Evolutionary conservation across 2,329 filamentous ascomycete genomes (phyloP), one percentile per base, ranked within the genome.

Genomic region (Orbilia quercus): DNA sequence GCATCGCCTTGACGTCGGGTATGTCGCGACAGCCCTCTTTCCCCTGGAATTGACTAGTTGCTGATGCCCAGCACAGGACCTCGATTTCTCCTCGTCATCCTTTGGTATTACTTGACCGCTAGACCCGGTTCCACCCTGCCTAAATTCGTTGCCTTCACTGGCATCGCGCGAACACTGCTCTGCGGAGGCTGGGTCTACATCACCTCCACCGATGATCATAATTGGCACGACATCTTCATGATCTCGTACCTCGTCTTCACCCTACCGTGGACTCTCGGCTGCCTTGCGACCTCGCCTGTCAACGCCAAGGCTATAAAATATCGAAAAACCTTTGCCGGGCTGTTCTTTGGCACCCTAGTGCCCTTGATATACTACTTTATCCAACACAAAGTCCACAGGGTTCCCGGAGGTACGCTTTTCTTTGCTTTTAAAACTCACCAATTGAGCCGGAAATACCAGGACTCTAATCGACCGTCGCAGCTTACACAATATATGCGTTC

Each of bases 171-270:
- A 78, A 97, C 94, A 7, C 82, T 98, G 69, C 96, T 92, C 2
- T 99, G 95, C 79, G 95, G 94, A 77, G 95, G 95, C 70, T 99
- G 95, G 94, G 97, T 95, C 59, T 99, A 98, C 81, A 89, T 99
- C 74, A 99, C 95, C 23, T 98, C 95, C 75, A 99, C 95, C 45
- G 95, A 99, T 80, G 92, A 98, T 80, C 95, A 99, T 81, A 89
- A 96, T 81, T 98, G 92, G 93, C 95, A 99, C 81, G 95, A 99
- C 79, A 94, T 98, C 75, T 94, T 99, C 81, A 99, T 99, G 95
- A 97, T 99, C 77, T 96, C 92, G 12, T 99, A 99, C 81, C 85
- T 99, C 64, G 89, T 99, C 48, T 90, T 92, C 34, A 98, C 95
- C 1, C 84, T 99, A 60, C 95, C 95, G 1, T 99, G 95, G 95